Base-by-base conservation (phyloP, 1,284 basidiomycete genomes). In the Coniophora puteana region DNA sequence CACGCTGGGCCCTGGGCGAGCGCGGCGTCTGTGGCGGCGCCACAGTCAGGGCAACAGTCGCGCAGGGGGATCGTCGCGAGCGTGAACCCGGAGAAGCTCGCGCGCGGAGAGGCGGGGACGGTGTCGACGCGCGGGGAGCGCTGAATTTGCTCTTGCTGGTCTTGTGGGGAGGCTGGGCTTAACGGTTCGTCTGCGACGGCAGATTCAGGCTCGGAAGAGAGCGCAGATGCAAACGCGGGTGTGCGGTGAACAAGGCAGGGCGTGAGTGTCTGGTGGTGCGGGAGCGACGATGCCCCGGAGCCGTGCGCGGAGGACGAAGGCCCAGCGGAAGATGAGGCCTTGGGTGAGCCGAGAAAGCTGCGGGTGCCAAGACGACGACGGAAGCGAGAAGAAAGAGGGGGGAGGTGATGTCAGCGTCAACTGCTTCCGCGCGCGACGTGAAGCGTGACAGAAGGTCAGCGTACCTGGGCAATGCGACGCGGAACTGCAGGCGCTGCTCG, bases 391-490 rank as follows among this genome's bases (percentile, higher is more conserved):
- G 33, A 18, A 26, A 34, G 14, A 40, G 17, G 5, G 26, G 24
- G 31, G 45, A 26, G 39, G 43, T 24, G 7, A n/a, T 23, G 2
- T 26, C 6, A 36, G 32, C 2, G 20, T 21, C 18, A 25, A 8
- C 21, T 23, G 13, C 21, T 12, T 49, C 31, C 11, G 31, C 17
- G 16, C 34, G 17, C 6, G 7, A 28, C 4, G n/a, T 14, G 14
- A 7, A 34, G n/a, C n/a, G n/a, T n/a, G n/a, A n/a, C n/a, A n/a
- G n/a, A n/a, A n/a, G n/a, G n/a, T n/a, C n/a, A n/a, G 50, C 61
- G 34, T 46, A 80, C 80, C 69, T 74, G 17, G 80, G 82, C 34
- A 83, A 63, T 1, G 78, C 72, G 26, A 83, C 68, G 35, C 73
- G 80, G 52, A 83, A n/a, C n/a, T n/a, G 58, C 18, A 77, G 63